Conservation (phyloP, 2,329 filamentous ascomycete genomes). For the Diaporthe longicolla region DNA sequence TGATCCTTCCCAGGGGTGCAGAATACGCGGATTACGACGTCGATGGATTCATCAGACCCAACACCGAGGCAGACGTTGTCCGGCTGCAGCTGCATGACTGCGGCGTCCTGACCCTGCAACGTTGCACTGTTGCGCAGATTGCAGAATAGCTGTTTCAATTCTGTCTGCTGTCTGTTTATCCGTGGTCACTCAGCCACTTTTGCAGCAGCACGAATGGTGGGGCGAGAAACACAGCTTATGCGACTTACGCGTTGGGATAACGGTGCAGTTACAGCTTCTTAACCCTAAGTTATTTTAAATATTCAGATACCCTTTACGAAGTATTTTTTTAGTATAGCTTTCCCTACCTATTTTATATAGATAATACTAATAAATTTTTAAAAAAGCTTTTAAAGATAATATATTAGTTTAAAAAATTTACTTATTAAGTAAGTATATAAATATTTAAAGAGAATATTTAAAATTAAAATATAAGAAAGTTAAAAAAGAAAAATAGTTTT, state of each 20-base stretch:
- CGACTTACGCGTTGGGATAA: constrained; percentile 10
- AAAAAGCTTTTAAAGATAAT: too few relatives aligned
- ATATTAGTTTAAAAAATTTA: too few relatives aligned
- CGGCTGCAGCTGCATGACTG: neutral
- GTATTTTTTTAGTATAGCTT: too few relatives aligned
- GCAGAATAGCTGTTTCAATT: neutral
- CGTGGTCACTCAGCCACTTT: neutral
- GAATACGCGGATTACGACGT: neutral
- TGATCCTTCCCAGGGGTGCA: neutral
- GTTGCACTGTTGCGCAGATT: neutral
- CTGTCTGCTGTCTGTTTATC: neutral
- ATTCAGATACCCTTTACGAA: too few relatives aligned
- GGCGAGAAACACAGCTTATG: neutral
- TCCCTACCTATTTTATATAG: too few relatives aligned
- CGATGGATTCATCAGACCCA: neutral
- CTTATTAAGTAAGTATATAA: too few relatives aligned
- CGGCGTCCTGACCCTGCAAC: neutral
- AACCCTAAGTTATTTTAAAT: too few relatives aligned
- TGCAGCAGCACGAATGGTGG: neutral
- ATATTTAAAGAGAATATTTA: too few relatives aligned
- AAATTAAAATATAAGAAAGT: too few relatives aligned
- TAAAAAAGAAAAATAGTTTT: too few relatives aligned
- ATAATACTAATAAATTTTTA: too few relatives aligned
- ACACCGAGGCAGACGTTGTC: constrained; percentile 1
- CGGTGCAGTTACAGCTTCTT: neutral